Conservation (phyloP, 2,329 filamentous ascomycete genomes). For the Pseudogymnoascus sp. region DNA sequence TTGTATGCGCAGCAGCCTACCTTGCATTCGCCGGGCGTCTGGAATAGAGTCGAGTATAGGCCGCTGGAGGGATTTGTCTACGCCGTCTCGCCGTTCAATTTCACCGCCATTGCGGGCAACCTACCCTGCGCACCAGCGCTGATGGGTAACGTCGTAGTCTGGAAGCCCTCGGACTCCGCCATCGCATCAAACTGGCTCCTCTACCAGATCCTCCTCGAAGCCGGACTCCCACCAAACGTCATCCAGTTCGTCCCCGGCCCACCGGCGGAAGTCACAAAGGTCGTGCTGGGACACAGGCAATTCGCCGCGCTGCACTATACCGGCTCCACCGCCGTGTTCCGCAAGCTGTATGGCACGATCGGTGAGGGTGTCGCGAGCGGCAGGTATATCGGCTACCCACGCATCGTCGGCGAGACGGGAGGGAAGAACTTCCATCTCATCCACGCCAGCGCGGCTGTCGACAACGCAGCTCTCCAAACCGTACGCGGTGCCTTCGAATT, state of each 20-base stretch:
- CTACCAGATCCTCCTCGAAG: constrained; percentile 84
- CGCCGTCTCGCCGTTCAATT: constrained; percentile 92
- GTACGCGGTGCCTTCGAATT: constrained; percentile 84
- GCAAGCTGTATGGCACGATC: constrained; percentile 79
- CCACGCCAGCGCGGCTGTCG: constrained; percentile 67
- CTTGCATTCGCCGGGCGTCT: constrained; percentile 75
- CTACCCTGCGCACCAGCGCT: constrained; percentile 75
- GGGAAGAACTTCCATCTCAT: constrained; percentile 91
- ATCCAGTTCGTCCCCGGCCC: constrained; percentile 92
- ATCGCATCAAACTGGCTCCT: constrained; percentile 88
- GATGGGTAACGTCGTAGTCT: constrained; percentile 90
- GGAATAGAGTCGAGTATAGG: constrained; percentile 87
- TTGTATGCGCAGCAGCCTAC: constrained; percentile 80
- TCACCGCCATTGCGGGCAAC: constrained; percentile 90
- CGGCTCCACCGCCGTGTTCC: constrained; percentile 86
- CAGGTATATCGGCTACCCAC: constrained; percentile 76
- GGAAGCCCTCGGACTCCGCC: constrained; percentile 89
- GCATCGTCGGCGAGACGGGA: constrained; percentile 83
- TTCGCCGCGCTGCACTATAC: constrained; percentile 95
- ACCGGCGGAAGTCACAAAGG: constrained; percentile 73
- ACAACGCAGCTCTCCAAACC: constrained; percentile 74
- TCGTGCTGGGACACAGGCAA: constrained; percentile 66
- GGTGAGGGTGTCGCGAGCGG: constrained; percentile 73
- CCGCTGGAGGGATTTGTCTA: constrained; percentile 94
- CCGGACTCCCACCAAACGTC: constrained; percentile 79